Evolutionary conservation across 805 yeast genomes (phyloP), one percentile per base, ranked within the genome.

Genomic region (Candida pseudofarinosa): DNA sequence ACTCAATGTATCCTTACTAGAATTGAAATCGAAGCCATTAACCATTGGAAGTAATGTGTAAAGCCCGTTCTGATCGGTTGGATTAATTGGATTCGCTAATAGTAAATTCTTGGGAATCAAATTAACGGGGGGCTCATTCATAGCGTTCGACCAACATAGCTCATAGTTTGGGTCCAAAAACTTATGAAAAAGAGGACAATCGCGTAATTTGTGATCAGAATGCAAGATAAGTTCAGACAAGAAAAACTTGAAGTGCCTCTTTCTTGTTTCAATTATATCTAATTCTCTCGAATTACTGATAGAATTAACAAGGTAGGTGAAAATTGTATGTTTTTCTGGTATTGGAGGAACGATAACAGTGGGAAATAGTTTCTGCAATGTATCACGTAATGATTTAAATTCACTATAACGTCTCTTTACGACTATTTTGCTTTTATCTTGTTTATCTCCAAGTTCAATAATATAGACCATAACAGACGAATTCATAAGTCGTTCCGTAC

Each of bases 41-140:
- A 70, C 62, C 19, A 65, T 53, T 1, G 83, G 82, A 14, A 79
- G 51, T 36, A 74, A 69, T 7, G 73, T 53, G 42, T 77, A 73
- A 39, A 77, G 67, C 2, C 83, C 81, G 52, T 76, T 77, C 31
- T 76, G 81, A 40, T 69, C 73, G 0, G 74, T 65, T 3, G 83
- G 80, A 45, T 74, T 58, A 30, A 69, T 52, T 1, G 81, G 79
- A 26, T 78, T 76, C 3, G 77, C 72, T 14, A 78, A 58, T 16
- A 78, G 54, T 31, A 74, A 56, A 37, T 76, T 75, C 38, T 70
- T 67, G 3, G 82, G 79, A 3, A 78, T 60, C 20, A 68, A 50
- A 40, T 63, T 68, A 7, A 64, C 64, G 2, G 76, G 76, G 1
- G 75, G 73, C 48, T 71, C 75, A 44, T 71, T 70, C 41, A 76